phyloP scores from a whole-genome alignment of 2,329 filamentous ascomycete species.

The Pyricularia sp. region DNA sequence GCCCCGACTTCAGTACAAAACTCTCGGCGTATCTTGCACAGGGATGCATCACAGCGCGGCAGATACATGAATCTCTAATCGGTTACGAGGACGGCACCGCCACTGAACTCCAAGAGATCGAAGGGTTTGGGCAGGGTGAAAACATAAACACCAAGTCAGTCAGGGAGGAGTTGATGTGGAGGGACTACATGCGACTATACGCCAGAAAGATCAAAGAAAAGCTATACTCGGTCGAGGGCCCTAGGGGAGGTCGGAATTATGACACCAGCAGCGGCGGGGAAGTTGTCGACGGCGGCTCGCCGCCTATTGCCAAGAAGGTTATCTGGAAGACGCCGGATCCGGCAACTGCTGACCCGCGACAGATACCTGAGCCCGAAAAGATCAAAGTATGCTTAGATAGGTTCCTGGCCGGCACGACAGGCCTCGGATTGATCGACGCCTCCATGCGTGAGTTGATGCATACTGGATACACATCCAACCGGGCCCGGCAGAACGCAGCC shows the following conservation, averaged over 20 bases:
- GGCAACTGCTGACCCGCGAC: conserved; percentile 14
- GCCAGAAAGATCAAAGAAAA: conserved; percentile 53
- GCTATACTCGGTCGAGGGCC: conserved; percentile 54
- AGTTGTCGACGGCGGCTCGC: neutral
- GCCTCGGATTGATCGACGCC: conserved; percentile 66
- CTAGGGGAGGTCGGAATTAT: conserved; percentile 27
- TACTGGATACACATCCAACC: conserved; percentile 68
- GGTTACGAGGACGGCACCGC: conserved; percentile 54
- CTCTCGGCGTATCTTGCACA: conserved; percentile 60
- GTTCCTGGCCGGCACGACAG: conserved; percentile 55
- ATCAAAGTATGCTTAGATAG: conserved; percentile 38
- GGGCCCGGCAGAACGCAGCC: conserved; percentile 64
- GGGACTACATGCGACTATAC: conserved; percentile 71
- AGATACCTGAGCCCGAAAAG: conserved; percentile 16
- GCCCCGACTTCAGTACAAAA: conserved; percentile 61
- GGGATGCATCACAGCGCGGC: conserved; percentile 59
- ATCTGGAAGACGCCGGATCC: conserved; percentile 1
- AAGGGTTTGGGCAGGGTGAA: conserved; percentile 56
- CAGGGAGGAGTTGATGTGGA: conserved; percentile 62
- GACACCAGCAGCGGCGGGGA: neutral
- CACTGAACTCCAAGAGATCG: conserved; percentile 21
- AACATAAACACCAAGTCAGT: conserved; percentile 58
- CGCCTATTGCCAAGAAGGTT: neutral
- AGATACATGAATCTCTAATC: conserved; percentile 54
- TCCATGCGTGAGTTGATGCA: conserved; percentile 60